Evolutionary conservation across 2,329 filamentous ascomycete species (phyloP).

Genomic region (Diaporthe destruens): DNA sequence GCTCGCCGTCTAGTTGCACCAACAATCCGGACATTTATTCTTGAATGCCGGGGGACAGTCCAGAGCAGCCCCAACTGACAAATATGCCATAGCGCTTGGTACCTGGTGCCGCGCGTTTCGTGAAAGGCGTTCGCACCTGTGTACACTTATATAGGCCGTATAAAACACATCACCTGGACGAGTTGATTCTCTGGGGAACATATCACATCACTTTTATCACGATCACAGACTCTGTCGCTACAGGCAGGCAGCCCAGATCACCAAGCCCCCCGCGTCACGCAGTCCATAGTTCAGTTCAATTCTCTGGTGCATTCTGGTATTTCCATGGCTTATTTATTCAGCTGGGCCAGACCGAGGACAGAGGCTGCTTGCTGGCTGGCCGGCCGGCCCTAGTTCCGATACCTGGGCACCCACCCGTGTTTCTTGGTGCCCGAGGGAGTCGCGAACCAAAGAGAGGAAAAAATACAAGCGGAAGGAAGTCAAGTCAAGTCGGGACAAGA

Average conservation of each 20-base stretch:
- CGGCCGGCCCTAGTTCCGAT: no score
- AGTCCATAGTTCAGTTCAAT: neutral
- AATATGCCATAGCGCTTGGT: neutral
- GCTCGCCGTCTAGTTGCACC: neutral
- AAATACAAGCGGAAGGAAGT: neutral
- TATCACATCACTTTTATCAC: neutral
- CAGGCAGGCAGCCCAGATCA: neutral
- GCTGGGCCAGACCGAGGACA: neutral
- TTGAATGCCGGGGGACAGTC: neutral
- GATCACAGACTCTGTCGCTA: neutral
- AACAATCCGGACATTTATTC: neutral
- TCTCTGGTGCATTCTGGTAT: conserved; percentile 24
- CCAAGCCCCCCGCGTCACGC: neutral
- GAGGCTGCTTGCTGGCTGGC: no score
- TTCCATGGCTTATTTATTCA: neutral
- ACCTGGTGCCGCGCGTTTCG: neutral
- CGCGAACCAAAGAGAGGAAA: neutral
- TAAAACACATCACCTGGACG: no score
- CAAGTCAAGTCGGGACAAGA: neutral
- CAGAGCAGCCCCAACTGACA: neutral
- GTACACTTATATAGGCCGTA: no score
- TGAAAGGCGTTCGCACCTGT: no score
- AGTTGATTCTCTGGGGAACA: neutral
- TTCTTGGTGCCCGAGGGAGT: neutral
- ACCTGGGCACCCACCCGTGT: conserved; percentile 1